These are phyloP conservation scores for Colletotrichum falcatum DNA, from an alignment of 2,329 filamentous ascomycete genomes.

Conservation along the genomic window DNA sequence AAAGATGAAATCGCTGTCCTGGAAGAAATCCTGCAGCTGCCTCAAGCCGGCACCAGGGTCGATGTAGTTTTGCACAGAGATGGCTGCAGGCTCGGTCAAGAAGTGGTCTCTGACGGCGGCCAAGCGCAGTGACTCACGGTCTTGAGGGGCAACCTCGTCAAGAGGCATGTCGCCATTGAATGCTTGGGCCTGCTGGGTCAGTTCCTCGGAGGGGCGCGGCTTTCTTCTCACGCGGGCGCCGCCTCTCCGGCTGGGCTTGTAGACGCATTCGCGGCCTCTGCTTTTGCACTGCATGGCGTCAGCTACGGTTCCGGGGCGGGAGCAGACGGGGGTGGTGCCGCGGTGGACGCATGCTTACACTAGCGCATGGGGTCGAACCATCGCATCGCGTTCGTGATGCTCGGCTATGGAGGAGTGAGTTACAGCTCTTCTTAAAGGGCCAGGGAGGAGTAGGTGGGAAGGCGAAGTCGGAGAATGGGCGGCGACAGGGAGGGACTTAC, in stretches of 20 bases:
- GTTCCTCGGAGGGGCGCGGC: slow-evolving; percentile 34
- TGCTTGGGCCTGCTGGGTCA: slow-evolving; percentile 44
- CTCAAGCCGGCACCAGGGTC: slow-evolving; percentile 62
- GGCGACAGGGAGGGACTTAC: slow-evolving; percentile 49
- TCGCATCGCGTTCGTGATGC: slow-evolving; percentile 61
- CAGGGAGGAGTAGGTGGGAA: not conserved
- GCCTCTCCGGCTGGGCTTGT: slow-evolving; percentile 57
- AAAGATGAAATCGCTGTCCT: slow-evolving; percentile 62
- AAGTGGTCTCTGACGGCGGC: not conserved
- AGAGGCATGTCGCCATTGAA: slow-evolving; percentile 45
- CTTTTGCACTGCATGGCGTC: slow-evolving; percentile 51
- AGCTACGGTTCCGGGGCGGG: slow-evolving; percentile 30
- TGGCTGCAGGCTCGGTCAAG: slow-evolving; percentile 44
- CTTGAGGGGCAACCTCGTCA: slow-evolving; percentile 46
- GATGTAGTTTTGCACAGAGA: slow-evolving; percentile 55
- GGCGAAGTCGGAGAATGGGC: not conserved
- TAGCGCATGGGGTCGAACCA: slow-evolving; percentile 57
- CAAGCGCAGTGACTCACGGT: slow-evolving; percentile 45
- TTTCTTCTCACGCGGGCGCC: slow-evolving; percentile 59
- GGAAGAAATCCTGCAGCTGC: slow-evolving; percentile 57
- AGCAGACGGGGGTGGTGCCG: not conserved
- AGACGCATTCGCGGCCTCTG: slow-evolving; percentile 56
- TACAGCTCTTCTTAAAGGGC: not conserved
- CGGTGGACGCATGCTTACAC: slow-evolving; percentile 49
- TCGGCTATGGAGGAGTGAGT: slow-evolving; percentile 49